Evolutionary conservation across 768 basidiomycete species (phyloP).

Genomic region (Sporobolomyces roseus): DNA sequence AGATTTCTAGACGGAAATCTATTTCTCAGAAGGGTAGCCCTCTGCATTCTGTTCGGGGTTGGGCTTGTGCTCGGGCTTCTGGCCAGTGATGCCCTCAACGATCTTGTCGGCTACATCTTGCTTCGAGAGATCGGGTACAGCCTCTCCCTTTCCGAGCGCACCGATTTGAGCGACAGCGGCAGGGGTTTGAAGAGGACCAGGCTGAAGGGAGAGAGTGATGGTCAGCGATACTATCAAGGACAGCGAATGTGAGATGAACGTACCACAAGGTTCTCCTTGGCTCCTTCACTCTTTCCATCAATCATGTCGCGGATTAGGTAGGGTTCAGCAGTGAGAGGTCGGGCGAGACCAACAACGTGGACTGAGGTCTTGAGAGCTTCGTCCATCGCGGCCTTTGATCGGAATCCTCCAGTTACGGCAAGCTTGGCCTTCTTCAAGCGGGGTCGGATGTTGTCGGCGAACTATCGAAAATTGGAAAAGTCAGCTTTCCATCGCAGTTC

Average conservation of each 20-base stretch:
- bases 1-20: too few species aligned
- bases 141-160: slow-evolving; percentile 29
- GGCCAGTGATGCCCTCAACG: slow-evolving; percentile 17
- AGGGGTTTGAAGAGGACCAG: slow-evolving; percentile 22
- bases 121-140: slow-evolving; percentile 35
- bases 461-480: slow-evolving; percentile 32
- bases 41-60: not conserved
- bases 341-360: slow-evolving; percentile 46
- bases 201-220: not conserved
- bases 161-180: slow-evolving; percentile 39
- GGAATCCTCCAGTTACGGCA: slow-evolving; percentile 48
- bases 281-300: slow-evolving; percentile 40
- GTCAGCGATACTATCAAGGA: not conserved
- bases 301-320: slow-evolving; percentile 45
- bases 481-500: not conserved
- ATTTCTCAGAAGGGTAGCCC: not conserved
- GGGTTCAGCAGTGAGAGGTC: slow-evolving; percentile 47
- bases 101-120: slow-evolving; percentile 26
- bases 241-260: slow-evolving; percentile 27
- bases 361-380: slow-evolving; percentile 39
- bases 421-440: slow-evolving; percentile 44
- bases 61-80: slow-evolving; percentile 18
- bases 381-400: slow-evolving; percentile 44
- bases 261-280: slow-evolving; percentile 18
- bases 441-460: slow-evolving; percentile 45